A percentile compares a stretch with the other conserved stretches of the same genome.
Conservation (phyloP, 352 stramenopile species). For the Halophytophthora batemanensis region DNA sequence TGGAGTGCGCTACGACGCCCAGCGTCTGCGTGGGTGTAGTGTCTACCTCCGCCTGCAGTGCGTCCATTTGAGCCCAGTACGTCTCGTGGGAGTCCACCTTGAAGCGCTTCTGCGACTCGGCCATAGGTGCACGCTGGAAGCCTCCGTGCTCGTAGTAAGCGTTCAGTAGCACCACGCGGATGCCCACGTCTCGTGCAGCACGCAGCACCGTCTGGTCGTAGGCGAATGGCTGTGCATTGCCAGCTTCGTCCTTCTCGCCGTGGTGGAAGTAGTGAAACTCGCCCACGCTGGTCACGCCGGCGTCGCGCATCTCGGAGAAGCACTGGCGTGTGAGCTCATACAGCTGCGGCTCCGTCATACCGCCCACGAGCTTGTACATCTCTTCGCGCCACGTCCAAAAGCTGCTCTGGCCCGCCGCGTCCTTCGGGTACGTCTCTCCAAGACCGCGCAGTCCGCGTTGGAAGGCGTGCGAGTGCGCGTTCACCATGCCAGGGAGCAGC, state of each 20-base stretch:
- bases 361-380: constrained; percentile 78
- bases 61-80: constrained; percentile 74
- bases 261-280: constrained; percentile 86
- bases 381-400: constrained; percentile 85
- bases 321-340: constrained; percentile 70
- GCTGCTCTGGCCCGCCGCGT: constrained; percentile 35
- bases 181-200: constrained; percentile 57
- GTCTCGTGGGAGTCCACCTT: constrained; percentile 59
- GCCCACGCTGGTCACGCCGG: constrained; percentile 71
- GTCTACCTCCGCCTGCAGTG: constrained; percentile 23
- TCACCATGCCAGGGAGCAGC: constrained; percentile 71
- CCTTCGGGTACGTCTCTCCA: constrained; percentile 71
- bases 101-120: constrained; percentile 64
- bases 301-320: constrained; percentile 77
- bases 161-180: constrained; percentile 73
- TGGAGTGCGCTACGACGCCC: constrained; percentile 73
- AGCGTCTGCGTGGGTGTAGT: constrained; percentile 48
- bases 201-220: constrained; percentile 72
- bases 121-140: constrained; percentile 59
- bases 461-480: constrained; percentile 81
- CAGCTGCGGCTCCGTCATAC: constrained; percentile 61
- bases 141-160: constrained; percentile 74
- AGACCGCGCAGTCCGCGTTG: constrained; percentile 66
- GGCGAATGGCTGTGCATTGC: constrained; percentile 41
- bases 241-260: constrained; percentile 29